A percentile compares a stretch with the other conserved stretches of the same genome.
phyloP scores from a whole-genome alignment of 257 asterid genomes.

The Solanum bulbocastanum region DNA sequence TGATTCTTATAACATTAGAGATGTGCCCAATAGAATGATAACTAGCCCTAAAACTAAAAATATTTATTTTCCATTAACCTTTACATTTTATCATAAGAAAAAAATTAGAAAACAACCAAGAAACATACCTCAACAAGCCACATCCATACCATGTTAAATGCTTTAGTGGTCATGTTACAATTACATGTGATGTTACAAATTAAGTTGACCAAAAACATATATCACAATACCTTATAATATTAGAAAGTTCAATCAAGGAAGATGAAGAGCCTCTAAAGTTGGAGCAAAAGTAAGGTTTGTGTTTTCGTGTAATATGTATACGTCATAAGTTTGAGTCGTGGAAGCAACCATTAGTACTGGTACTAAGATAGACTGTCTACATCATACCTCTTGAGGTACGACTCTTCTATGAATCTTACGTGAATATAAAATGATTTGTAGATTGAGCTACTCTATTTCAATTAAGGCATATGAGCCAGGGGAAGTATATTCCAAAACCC shows the following conservation, averaged over 20 bases:
- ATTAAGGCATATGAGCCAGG: background rate
- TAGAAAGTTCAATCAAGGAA: background rate
- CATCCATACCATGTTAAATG: background rate
- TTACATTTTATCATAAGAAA: background rate
- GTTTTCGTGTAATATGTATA: background rate
- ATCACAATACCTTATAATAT: background rate
- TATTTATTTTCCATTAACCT: background rate
- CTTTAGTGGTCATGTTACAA: background rate
- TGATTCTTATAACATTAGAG: background rate
- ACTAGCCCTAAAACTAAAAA: background rate
- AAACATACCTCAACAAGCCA: background rate
- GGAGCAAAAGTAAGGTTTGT: background rate
- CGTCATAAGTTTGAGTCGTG: background rate
- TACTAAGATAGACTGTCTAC: background rate
- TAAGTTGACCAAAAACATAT: background rate
- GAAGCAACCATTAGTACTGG: background rate
- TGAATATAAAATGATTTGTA: background rate
- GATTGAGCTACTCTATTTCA: fast-evolving
- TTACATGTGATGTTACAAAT: background rate
- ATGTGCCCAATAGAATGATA: background rate
- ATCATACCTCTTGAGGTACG: background rate
- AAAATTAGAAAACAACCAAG: background rate
- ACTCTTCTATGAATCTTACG: fast-evolving
- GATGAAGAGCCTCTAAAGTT: background rate
- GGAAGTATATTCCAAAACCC: background rate